Percentiles rank a stretch among this genome's conserved stretches.
Evolutionary conservation across 495 filamentous ascomycete species (phyloP).

Genomic region (Neurospora terricola): DNA sequence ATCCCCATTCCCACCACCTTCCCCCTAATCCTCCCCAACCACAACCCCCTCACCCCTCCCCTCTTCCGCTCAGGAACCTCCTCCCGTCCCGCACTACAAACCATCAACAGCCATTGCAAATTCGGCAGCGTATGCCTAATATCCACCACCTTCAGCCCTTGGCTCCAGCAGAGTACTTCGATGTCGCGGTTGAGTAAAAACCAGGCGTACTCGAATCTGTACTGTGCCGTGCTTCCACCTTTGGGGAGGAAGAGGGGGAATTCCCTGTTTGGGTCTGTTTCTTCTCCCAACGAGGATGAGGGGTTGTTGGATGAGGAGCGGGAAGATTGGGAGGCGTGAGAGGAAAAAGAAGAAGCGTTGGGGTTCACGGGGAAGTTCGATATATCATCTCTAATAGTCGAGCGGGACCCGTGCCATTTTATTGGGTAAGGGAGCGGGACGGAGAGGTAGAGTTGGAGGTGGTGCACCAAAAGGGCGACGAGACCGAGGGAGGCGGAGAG

Average conservation of each 20-base stretch:
- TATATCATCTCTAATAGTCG: slow-evolving; percentile 72
- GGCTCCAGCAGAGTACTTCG: slow-evolving; percentile 67
- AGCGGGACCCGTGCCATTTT: slow-evolving; percentile 57
- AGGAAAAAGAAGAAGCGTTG: background rate
- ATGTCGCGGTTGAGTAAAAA: slow-evolving; percentile 93
- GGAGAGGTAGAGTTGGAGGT: slow-evolving; percentile 74
- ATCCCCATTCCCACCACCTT: slow-evolving; percentile 13
- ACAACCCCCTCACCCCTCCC: slow-evolving; percentile 62
- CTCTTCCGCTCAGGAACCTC: slow-evolving; percentile 70
- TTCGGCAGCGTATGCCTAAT: slow-evolving; percentile 87
- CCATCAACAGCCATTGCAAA: slow-evolving; percentile 82
- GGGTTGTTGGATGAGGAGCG: background rate
- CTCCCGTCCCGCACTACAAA: slow-evolving; percentile 66
- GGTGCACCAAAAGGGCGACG: slow-evolving; percentile 64
- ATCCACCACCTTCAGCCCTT: slow-evolving; percentile 69
- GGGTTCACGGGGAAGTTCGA: slow-evolving; percentile 41
- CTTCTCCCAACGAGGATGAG: background rate
- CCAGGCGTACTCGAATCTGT: slow-evolving; percentile 88
- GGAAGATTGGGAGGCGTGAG: background rate
- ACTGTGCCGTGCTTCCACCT: slow-evolving; percentile 54
- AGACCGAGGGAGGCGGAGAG: slow-evolving; percentile 77
- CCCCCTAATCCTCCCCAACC: slow-evolving; percentile 30
- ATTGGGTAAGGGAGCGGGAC: slow-evolving; percentile 76
- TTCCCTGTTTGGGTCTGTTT: slow-evolving; percentile 43
- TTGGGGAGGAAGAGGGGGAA: slow-evolving; percentile 72